Base-by-base conservation (phyloP, 139 green algal species). In the Pseudopediastrum boryanum region DNA sequence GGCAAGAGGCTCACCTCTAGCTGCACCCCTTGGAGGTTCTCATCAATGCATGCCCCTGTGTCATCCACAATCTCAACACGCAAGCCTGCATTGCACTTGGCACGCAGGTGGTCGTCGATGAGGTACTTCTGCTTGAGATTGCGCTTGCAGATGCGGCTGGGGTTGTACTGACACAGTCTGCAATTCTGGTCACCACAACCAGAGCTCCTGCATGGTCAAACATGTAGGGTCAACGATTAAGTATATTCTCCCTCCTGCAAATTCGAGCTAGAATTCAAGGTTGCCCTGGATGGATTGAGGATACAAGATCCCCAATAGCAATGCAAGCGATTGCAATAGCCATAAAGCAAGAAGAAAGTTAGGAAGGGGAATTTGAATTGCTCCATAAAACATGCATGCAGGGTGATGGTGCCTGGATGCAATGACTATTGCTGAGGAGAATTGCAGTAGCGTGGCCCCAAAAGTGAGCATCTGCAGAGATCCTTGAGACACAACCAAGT, bases 61-160 rank as follows among this genome's bases (percentile, higher is more conserved):
- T 90, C 81, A 35, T 86, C 75, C 8, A 79, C 61, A 36, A 83
- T 67, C 80, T 91, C 87, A 29, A 91, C 83, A 1, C 87, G 82
- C 36, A 91, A 74, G 36, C 73, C 81, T 19, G 87, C 84, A 9
- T 77, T 51, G 65, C 87, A 91, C 75, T 91, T 91, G 48, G 87
- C 87, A 12, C 68, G 71, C 31, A 91, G 71, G 69, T 91, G 84
- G 80, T 91, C 87, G 36, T 91, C 87, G 42, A 91, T 91, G 10
- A 91, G 84, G 74, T 91, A 91, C 75, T 91, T 91, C 31, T 78
- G 62, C 78, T 89, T 89, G 16, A 91, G 65, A 71, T 91, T 91
- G 69, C 87, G 82, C 54, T 86, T 89, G 84, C 87, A 91, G 44
- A 91, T 83, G 56, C 87, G 82, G 74, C 80, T 88, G 52, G 87